Evolutionary conservation across 2,329 filamentous ascomycete genomes (phyloP), one percentile per base, ranked within the genome.

Genomic region (Septoria petroselini): DNA sequence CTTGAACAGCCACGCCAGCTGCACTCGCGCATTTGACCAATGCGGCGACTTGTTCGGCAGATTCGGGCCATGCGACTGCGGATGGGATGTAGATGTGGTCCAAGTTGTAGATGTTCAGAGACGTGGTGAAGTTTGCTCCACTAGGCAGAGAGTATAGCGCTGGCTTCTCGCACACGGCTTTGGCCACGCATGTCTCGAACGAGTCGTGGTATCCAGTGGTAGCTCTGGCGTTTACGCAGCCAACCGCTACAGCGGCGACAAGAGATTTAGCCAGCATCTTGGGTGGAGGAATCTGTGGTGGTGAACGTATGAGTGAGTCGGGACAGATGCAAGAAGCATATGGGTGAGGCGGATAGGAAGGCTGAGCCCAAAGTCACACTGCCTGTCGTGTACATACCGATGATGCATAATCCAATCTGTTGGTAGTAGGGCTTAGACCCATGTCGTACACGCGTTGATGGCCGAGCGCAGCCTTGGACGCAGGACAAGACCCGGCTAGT

Each of bases 61-160:
- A 35, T n/a, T 41, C 40, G 3, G 51, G 51, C 3, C 45, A 54
- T 15, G 51, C 48, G 11, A 54, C 34, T 9, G 51, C 51, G 12
- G 51, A 46, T 23, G 51, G 51, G 11, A 41, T 42, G 41, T 47
- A 50, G 31, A 50, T 38, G 30, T 50, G 46, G 38, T 54, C 51
- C 37, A 54, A 19, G 29, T 54, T 54, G 42, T 54, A 54, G 15
- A 46, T 27, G 15, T 53, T 39, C 8, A 49, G 31, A 2, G 41
- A 42, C 14, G 40, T 46, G 25, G 34, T 31, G 29, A 49, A 53
- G 21, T 49, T 41, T 19, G 45, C 18, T 8, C 27, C 37, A 14
- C 25, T 48, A 7, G 50, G 50, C 2, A 53, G 38, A 12, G 50
- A 40, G 30, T 53, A 53, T 5, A 40, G 50, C 15, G 37, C 35